These are phyloP conservation scores for Penicillium sp. DNA, from an alignment of 2,329 filamentous ascomycete genomes.

Conservation along the genomic window DNA sequence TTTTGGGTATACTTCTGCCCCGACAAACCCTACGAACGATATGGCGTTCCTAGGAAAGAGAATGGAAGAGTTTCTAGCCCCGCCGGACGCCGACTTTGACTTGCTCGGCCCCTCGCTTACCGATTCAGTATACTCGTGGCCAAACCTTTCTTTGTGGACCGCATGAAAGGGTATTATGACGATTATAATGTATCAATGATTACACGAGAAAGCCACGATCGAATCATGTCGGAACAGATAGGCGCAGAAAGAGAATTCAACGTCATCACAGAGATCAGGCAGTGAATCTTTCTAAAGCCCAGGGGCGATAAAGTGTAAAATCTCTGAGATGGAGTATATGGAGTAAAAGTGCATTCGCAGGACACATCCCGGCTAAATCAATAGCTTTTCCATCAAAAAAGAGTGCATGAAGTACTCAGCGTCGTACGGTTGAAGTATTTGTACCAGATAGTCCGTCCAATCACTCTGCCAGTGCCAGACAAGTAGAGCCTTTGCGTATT, in stretches of 20 bases:
- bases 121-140: slow-evolving; percentile 17
- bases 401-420: not conserved
- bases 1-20: not conserved
- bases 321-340: too few species aligned
- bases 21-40: slow-evolving; percentile 5
- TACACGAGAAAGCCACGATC: not conserved
- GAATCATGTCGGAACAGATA: not conserved
- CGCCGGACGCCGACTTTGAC: slow-evolving; percentile 15
- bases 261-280: too few species aligned
- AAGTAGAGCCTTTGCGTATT: not conserved
- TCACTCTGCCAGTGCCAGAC: not conserved
- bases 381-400: not conserved
- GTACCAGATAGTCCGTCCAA: not conserved
- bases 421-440: not conserved
- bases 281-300: too few species aligned
- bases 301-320: too few species aligned
- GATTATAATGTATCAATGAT: not conserved
- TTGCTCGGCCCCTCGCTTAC: slow-evolving; percentile 13
- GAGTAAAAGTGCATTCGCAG: too few species aligned
- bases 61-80: slow-evolving; percentile 19
- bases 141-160: slow-evolving; percentile 16
- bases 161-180: slow-evolving; percentile 3
- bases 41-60: slow-evolving; percentile 16
- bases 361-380: not conserved
- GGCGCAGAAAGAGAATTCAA: not conserved